These are phyloP conservation scores for Phycomyces nitens DNA, from an alignment of 192 early-diverging fungal species.

Conservation along the genomic window DNA sequence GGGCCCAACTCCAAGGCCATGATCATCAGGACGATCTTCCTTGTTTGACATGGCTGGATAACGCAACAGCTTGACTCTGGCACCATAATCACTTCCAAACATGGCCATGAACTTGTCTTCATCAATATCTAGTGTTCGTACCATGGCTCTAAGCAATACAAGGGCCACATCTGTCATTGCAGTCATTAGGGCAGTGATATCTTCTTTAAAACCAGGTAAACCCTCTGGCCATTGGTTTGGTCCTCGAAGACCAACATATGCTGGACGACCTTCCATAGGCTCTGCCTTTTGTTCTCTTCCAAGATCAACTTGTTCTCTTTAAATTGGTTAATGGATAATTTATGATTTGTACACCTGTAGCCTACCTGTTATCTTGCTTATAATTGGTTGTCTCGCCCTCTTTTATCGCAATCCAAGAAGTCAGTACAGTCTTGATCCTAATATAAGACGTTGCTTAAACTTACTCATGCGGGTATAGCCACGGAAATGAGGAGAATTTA, in stretches of 20 bases:
- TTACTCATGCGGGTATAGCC: slow-evolving; percentile 51
- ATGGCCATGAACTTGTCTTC: slow-evolving; percentile 35
- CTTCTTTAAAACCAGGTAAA: slow-evolving; percentile 43
- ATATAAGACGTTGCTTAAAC: not conserved
- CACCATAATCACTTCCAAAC: slow-evolving; percentile 39
- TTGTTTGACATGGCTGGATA: slow-evolving; percentile 42
- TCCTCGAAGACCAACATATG: slow-evolving; percentile 47
- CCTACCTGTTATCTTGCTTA: slow-evolving; percentile 33
- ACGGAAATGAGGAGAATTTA: slow-evolving; percentile 53
- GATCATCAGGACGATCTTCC: slow-evolving; percentile 29
- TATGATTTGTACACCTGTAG: not conserved
- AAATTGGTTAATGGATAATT: not conserved
- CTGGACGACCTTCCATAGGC: slow-evolving; percentile 29
- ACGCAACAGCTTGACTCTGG: slow-evolving; percentile 39
- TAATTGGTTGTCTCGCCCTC: slow-evolving; percentile 33
- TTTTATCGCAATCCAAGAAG: not conserved
- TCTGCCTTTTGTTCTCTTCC: slow-evolving; percentile 40
- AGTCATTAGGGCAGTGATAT: slow-evolving; percentile 35
- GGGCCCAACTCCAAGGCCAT: slow-evolving; percentile 53
- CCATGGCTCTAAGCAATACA: slow-evolving; percentile 43
- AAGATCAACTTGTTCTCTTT: slow-evolving; percentile 56
- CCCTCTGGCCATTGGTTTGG: slow-evolving; percentile 60
- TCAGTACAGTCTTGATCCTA: not conserved
- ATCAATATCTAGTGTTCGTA: slow-evolving; percentile 41
- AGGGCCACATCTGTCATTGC: slow-evolving; percentile 44